These are phyloP conservation scores for Xerocomus brunneocitrinus DNA, from an alignment of 768 basidiomycete genomes.

Conservation along the genomic window DNA sequence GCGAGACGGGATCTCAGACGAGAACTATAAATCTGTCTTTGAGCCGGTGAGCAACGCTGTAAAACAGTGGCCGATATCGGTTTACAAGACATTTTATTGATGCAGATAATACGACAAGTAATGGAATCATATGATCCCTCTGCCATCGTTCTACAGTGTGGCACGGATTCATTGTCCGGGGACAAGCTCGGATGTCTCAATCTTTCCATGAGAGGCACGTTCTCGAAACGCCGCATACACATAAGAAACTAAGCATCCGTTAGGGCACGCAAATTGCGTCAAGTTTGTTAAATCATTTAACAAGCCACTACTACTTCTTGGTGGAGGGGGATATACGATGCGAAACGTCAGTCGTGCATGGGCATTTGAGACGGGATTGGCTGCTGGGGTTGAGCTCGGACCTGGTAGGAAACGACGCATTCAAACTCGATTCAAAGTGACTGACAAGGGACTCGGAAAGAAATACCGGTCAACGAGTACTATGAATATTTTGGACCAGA, in stretches of 20 bases:
- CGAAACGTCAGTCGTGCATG: slow-evolving; percentile 94
- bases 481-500: slow-evolving; percentile 99
- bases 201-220: slow-evolving; percentile 84
- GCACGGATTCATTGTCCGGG: slow-evolving; percentile 93
- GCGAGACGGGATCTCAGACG: slow-evolving; percentile 92
- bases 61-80: background rate
- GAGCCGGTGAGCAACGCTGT: slow-evolving; percentile 65
- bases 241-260: slow-evolving; percentile 1
- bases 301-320: slow-evolving; percentile 88
- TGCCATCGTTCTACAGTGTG: slow-evolving; percentile 95
- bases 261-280: slow-evolving; percentile 96
- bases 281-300: slow-evolving; percentile 96
- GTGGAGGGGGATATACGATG: slow-evolving; percentile 98
- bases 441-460: slow-evolving; percentile 38
- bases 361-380: slow-evolving; percentile 97
- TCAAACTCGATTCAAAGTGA: background rate
- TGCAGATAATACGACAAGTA: slow-evolving; percentile 84
- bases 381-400: slow-evolving; percentile 93
- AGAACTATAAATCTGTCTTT: slow-evolving; percentile 91
- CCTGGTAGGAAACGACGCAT: slow-evolving; percentile 46
- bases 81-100: background rate
- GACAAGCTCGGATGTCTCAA: slow-evolving; percentile 96
- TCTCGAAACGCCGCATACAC: background rate
- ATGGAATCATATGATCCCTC: slow-evolving; percentile 94
- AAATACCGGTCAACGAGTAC: slow-evolving; percentile 98